Conservation (phyloP, 495 filamentous ascomycete species). For the Penicillium lagena region DNA sequence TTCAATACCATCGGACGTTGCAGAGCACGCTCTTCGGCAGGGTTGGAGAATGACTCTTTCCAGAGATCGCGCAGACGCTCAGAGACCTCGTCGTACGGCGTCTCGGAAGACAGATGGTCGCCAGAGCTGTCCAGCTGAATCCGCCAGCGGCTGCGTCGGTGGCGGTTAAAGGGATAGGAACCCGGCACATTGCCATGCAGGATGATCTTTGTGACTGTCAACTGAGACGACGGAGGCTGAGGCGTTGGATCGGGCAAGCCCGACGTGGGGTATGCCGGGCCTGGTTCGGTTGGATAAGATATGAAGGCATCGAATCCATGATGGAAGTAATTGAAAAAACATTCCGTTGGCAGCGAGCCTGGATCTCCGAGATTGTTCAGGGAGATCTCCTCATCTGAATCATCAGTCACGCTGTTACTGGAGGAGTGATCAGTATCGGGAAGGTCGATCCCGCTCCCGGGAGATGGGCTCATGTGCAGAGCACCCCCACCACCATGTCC, state of each 20-base stretch:
- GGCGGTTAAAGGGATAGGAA: constrained; percentile 92
- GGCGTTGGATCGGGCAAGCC: constrained; percentile 24
- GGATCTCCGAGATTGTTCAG: constrained; percentile 26
- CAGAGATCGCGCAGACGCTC: constrained; percentile 61
- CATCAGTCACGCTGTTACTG: constrained; percentile 67
- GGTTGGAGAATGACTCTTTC: constrained; percentile 57
- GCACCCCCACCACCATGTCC: constrained; percentile 34
- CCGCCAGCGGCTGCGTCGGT: constrained; percentile 83
- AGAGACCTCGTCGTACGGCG: constrained; percentile 63
- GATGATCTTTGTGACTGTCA: constrained; percentile 83
- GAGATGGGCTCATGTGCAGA: constrained; percentile 32
- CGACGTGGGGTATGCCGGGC: constrained; percentile 55
- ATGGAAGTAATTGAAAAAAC: constrained; percentile 95
- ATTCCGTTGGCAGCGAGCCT: constrained; percentile 52
- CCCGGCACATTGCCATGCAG: constrained; percentile 92
- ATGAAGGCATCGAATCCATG: constrained; percentile 93
- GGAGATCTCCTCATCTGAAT: constrained; percentile 59
- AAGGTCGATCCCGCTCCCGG: constrained; percentile 37
- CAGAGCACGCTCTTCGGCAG: constrained; percentile 53
- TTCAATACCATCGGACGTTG: constrained; percentile 84
- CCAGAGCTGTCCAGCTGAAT: constrained; percentile 46
- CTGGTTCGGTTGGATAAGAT: constrained; percentile 62
- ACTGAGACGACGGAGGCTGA: constrained; percentile 45
- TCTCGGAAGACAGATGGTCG: constrained; percentile 62
- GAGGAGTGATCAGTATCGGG: constrained; percentile 80